Base-by-base conservation (phyloP, 1,284 basidiomycete species). In the Ganoderma boninense region DNA sequence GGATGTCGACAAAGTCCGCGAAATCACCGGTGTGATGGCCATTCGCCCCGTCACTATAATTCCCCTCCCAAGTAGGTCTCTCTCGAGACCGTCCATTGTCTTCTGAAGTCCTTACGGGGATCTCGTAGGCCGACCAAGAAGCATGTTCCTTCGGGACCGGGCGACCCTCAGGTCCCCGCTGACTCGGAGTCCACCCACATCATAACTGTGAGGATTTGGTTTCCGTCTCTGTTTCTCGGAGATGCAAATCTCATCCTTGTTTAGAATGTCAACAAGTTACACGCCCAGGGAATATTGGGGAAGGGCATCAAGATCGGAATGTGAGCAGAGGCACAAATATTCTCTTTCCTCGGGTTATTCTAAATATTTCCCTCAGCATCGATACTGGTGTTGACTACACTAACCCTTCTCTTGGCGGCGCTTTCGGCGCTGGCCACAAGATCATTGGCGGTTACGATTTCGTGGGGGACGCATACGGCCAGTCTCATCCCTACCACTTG, bases 381-480 rank as follows among this genome's bases (percentile, higher is more conserved):
- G 82, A 86, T 73, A 82, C 79, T 14, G 78, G 86, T 63, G 81
- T 87, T 68, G 89, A 90, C 76, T 90, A 89, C 77, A 90, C 86
- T 2, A 88, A 91, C 75, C 89, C 90, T 10, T 81, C 82, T 18
- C 87, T 94, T 66, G 92, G 89, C 46, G 89, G 87, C 16, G 89
- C 84, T 43, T 87, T 92, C 72, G 91, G 90, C 7, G 80, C 86
- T 2, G 88, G 88, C 23, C 84, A 86, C 79, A 92, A 92, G 78
- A 82, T 91, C 69, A 83, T 86, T 60, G 87, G 88, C 38, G 89
- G 89, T 1, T 87, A 82, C 72, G 89, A 87, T 72, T 84, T 89
- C 40, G 87, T 88, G 26, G 84, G 85, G 16, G 84, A 86, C 70
- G 79, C 71, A 40, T 87, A 82, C 70, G 74, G 81, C 77, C 35